Evolutionary conservation across 805 yeast genomes (phyloP), one percentile per base, ranked within the genome.

Genomic region (Candida pseudofarinosa): DNA sequence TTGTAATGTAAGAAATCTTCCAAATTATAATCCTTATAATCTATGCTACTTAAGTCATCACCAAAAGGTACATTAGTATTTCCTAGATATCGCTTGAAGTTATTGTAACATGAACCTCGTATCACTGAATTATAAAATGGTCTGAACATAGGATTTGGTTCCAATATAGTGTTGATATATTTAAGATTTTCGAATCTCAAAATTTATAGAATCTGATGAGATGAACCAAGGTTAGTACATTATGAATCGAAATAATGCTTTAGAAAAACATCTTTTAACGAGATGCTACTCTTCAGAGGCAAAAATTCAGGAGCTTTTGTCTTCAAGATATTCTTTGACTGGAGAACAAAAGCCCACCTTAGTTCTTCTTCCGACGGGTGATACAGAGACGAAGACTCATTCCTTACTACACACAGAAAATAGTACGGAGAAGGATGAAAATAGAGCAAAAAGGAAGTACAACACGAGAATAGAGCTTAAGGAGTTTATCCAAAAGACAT

Each of bases 331-430:
- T 55, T 68, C 79, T 0, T 43, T 60, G 12, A 50, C 59, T 1
- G 81, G 80, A 6, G 65, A 62, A 23, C 79, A 74, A 48, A 75
- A 72, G 54, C 76, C 76, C 17, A 63, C 59, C 35, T 54, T 78
- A 30, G 46, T 73, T 7, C 60, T 77, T 37, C 57, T 62, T 30
- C 63, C 74, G 1, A 65, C 77, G 0, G 66, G 61, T 20, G 43
- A 49, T 18, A 48, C 49, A n/a, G 51, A 45, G 20, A 45, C 46
- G 4, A 54, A 48, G 37, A 37, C 40, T 40, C 62, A 47, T 40
- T 47, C 57, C 33, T 44, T 54, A 37, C 48, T 53, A 26, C 59
- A 47, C 45, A 30, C 43, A 41, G 45, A 50, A 35, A 35, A 30
- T 19, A 32, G 7, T 6, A 7, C 7, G 13, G 16, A 15, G 8